Evolutionary conservation across 1,284 basidiomycete genomes (phyloP), one percentile per base, ranked within the genome.

Genomic region (Thelephora terrestris): DNA sequence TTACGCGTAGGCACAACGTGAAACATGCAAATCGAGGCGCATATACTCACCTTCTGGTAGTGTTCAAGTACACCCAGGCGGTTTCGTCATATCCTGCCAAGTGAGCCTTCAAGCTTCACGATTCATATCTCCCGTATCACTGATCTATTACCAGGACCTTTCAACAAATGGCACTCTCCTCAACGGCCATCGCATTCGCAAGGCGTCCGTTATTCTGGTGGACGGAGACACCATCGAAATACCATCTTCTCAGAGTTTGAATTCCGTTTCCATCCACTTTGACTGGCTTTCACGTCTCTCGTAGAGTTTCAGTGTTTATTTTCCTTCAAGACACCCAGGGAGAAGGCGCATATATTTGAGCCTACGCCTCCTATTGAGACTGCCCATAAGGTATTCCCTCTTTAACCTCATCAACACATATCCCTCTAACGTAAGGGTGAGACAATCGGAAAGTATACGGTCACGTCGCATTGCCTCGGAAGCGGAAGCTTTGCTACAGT

Each of bases 401-500:
- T 43, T 34, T 20, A 36, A 34, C 34, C n/a, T 34, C 24, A 40
- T 45, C 50, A 27, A 50, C 16, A 34, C 38, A 17, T 48, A 34
- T 42, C 46, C n/a, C 23, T 34, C 21, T 24, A 44, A 18, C 37
- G n/a, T 16, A 44, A 17, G 21, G 18, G 17, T 43, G 4, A 76
- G 74, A 63, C 60, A 46, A 70, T 89, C 34, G 83, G 81, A 18
- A 66, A 69, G 39, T 86, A 83, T 59, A 64, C 76, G 14, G 76
- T 89, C 18, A 85, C 81, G 17, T 79, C 81, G 1, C 83, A 88
- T 54, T 83, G 79, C 54, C 71, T 89, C 10, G 85, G 85, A 45
- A 80, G 76, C 24, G 89, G 89, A 1, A 79, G 80, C n/a, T 91
- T 88, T 62, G 85, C 87, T 0, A 82, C 77, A 0, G 85, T 91